Percentiles rank a stretch among this genome's conserved stretches.
Conservation (phyloP, 192 early-diverging fungal species). For the Mortierella hygrophila region DNA sequence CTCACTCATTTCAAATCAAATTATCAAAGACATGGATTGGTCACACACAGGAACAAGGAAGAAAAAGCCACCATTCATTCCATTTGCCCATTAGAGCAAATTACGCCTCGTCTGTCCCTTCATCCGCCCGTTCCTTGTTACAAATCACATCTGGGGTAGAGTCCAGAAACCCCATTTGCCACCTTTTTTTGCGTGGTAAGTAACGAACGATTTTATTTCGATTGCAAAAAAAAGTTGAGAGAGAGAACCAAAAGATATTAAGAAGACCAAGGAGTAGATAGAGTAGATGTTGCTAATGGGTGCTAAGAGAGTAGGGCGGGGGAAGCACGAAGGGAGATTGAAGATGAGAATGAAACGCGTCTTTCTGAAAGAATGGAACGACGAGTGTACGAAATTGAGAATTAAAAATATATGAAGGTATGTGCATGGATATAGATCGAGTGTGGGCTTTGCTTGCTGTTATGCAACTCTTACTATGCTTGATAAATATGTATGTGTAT, state of each 20-base stretch:
- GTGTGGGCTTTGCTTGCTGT: too few relatives aligned
- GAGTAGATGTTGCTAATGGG: slow-evolving; percentile 9
- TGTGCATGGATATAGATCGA: background rate
- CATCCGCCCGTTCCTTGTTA: background rate
- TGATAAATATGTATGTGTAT: background rate
- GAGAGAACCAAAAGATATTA: background rate
- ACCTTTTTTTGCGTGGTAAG: too few relatives aligned
- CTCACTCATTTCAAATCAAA: background rate
- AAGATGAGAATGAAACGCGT: background rate
- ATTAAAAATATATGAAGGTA: background rate
- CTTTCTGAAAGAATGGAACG: too few relatives aligned
- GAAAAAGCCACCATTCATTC: background rate
- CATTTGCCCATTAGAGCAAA: background rate
- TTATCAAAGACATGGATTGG: background rate
- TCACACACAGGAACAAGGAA: background rate
- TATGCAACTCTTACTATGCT: too few relatives aligned
- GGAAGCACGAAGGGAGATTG: background rate
- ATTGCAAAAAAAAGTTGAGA: background rate
- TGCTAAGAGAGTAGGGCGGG: background rate
- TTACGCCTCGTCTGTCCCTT: background rate
- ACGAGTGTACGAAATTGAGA: too few relatives aligned
- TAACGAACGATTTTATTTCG: background rate
- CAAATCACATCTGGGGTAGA: background rate
- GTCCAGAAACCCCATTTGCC: too few relatives aligned
- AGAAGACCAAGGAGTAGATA: background rate